A percentile compares a stretch with the other conserved stretches of the same genome.
Evolutionary conservation across 768 basidiomycete species (phyloP).

Genomic region (Lactarius sanguifluus): DNA sequence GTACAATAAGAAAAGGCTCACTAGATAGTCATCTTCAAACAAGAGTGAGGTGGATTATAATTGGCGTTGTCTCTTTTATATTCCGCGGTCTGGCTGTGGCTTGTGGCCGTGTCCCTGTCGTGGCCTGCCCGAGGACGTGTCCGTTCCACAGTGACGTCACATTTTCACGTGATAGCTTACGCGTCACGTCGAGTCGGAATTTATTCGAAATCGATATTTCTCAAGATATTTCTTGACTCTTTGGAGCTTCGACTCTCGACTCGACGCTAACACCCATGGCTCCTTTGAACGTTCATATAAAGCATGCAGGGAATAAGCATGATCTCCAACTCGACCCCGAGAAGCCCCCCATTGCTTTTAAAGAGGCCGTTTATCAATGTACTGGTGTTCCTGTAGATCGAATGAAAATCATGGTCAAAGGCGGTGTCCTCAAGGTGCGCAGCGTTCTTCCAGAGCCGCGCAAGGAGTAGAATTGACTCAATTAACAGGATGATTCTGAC

Average conservation of each 20-base stretch:
- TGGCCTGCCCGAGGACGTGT: neutral
- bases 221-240: neutral
- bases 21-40: conserved; percentile 50
- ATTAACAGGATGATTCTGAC: conserved; percentile 73
- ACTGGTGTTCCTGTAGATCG: conserved; percentile 89
- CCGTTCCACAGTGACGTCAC: neutral
- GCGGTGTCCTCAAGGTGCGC: conserved; percentile 82
- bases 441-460: neutral
- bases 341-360: conserved; percentile 70
- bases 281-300: conserved; percentile 74
- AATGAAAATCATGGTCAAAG: conserved; percentile 98
- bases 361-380: conserved; percentile 72
- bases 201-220: neutral
- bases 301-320: conserved; percentile 83
- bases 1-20: conserved; percentile 30
- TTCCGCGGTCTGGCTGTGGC: neutral
- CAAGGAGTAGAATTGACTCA: neutral
- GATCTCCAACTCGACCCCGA: conserved; percentile 71
- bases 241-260: conserved; percentile 2
- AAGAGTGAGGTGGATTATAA: neutral
- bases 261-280: conserved; percentile 48
- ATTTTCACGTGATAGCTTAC: conserved; percentile 21
- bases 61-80: neutral
- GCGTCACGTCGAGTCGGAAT: conserved; percentile 12
- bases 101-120: neutral